Percentiles rank a stretch among this genome's conserved stretches.
Evolutionary conservation across 345 rosid genomes (phyloP).

Genomic region (Psidium friedrichsthalianum): DNA sequence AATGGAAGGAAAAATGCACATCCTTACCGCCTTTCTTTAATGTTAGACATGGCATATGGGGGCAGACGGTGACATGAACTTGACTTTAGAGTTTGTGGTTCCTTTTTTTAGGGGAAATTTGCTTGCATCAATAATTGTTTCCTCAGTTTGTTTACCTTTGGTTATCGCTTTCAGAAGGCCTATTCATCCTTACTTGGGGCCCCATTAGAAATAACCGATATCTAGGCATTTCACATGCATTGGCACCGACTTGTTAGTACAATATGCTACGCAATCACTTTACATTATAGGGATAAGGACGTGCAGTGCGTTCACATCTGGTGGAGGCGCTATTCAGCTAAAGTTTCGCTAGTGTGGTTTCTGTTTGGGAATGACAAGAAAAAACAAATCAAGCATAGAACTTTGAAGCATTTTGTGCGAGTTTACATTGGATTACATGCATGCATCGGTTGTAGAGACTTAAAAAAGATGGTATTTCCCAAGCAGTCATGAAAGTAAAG

Average conservation of each 20-base stretch:
- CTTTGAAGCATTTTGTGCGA: neutral
- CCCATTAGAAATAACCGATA: neutral
- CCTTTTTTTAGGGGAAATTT: neutral
- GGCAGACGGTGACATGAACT: constrained; percentile 1
- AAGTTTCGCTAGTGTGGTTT: neutral
- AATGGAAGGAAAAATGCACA: neutral
- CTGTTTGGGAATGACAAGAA: neutral
- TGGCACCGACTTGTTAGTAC: neutral
- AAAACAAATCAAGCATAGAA: neutral
- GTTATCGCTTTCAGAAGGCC: neutral
- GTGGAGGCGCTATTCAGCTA: neutral
- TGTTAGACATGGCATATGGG: neutral
- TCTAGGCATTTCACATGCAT: neutral
- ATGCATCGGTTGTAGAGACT: neutral
- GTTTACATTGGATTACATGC: neutral
- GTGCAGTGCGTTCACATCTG: neutral
- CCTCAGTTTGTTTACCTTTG: neutral
- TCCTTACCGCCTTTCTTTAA: neutral
- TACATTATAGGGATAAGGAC: neutral
- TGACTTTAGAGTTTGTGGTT: neutral
- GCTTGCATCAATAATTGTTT: neutral
- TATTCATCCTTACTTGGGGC: neutral
- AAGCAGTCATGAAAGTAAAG: neutral
- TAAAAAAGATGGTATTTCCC: neutral
- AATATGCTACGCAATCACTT: neutral